phyloP scores from a whole-genome alignment of 2,329 filamentous ascomycete species.

The Cercospora nicotianae region DNA sequence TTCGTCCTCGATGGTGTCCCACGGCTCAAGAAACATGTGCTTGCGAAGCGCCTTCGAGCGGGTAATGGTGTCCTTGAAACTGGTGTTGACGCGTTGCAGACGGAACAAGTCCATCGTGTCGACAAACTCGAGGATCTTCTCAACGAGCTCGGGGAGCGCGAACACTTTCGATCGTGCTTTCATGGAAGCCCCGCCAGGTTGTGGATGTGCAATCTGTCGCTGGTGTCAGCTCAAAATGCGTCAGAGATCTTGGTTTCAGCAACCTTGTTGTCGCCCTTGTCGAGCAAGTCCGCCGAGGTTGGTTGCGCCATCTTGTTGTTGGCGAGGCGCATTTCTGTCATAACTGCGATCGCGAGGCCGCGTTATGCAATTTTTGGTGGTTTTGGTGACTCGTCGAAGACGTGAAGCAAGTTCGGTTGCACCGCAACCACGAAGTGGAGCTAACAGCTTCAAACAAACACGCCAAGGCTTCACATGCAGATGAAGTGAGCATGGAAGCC shows the following conservation, averaged over 20 bases:
- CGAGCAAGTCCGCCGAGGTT: not conserved
- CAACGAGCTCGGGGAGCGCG: constrained; percentile 2
- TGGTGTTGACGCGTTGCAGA: constrained; percentile 12
- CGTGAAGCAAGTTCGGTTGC: not conserved
- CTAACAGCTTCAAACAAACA: not conserved
- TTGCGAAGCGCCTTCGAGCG: not conserved
- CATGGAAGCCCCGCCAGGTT: not conserved
- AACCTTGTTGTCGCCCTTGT: not conserved
- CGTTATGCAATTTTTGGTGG: not conserved
- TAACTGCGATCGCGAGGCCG: not conserved
- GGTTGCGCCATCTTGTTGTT: not conserved
- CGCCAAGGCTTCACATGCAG: not conserved
- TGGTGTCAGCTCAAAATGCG: not conserved
- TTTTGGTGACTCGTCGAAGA: not conserved
- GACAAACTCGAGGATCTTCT: constrained; percentile 6
- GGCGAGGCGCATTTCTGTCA: not conserved
- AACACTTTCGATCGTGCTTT: not conserved
- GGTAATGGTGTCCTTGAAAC: constrained; percentile 8
- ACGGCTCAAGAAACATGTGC: constrained; percentile 5
- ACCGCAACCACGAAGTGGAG: not conserved
- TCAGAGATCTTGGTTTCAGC: not conserved
- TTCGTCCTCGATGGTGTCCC: not conserved
- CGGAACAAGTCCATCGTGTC: constrained; percentile 7
- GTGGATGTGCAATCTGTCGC: not conserved
- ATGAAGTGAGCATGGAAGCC: not conserved